Conservation (phyloP, 495 filamentous ascomycete species). For the Parathielavia appendiculata region DNA sequence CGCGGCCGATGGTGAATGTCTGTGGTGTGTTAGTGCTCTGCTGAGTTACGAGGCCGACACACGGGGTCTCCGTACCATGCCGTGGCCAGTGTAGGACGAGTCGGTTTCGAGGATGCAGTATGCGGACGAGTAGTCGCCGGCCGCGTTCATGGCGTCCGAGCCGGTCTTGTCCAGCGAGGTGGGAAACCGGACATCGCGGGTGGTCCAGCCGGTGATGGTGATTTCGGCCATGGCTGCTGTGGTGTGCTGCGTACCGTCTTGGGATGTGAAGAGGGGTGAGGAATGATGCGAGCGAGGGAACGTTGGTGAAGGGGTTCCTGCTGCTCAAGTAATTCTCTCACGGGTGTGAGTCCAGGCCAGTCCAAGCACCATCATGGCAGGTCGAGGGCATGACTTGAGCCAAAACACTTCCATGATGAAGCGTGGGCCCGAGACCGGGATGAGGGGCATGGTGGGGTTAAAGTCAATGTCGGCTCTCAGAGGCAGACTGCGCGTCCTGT, state of each 20-base stretch:
- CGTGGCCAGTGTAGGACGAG: slow-evolving; percentile 66
- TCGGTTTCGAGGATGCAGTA: slow-evolving; percentile 90
- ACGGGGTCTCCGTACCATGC: slow-evolving; percentile 60
- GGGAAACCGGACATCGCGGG: slow-evolving; percentile 86
- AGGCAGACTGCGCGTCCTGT: slow-evolving; percentile 9
- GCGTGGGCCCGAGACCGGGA: slow-evolving; percentile 10
- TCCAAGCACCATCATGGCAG: background rate
- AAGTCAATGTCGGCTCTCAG: background rate
- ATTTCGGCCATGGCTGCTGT: slow-evolving; percentile 49
- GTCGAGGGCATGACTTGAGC: background rate
- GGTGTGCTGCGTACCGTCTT: background rate
- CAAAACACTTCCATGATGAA: background rate
- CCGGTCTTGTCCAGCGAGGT: slow-evolving; percentile 93
- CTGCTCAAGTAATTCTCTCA: slow-evolving; percentile 5
- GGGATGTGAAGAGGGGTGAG: background rate
- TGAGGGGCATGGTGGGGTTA: slow-evolving; percentile 26
- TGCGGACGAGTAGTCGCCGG: slow-evolving; percentile 86
- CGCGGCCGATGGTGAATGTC: slow-evolving; percentile 96
- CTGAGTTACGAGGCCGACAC: background rate
- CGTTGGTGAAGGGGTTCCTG: background rate
- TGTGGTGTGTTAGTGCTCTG: slow-evolving; percentile 26
- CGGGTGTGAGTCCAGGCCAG: background rate
- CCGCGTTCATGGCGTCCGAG: slow-evolving; percentile 95
- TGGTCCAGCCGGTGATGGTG: slow-evolving; percentile 74
- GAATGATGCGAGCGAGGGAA: background rate